Base-by-base conservation (phyloP, 2,329 filamentous ascomycete species). In the Akanthomyces uredinophilus region DNA sequence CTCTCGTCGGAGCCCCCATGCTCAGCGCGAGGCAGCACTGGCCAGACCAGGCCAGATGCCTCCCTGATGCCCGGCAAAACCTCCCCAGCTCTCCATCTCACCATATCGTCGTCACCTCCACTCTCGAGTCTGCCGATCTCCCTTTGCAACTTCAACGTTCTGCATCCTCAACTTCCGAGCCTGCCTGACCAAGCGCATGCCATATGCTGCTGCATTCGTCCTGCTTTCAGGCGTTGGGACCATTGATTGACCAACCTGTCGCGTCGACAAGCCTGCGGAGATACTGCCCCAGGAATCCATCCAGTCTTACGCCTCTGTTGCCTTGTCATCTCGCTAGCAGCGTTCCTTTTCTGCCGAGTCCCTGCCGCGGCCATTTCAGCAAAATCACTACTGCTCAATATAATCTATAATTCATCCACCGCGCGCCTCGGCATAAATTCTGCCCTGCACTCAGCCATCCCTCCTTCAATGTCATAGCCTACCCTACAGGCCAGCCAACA, bases 391-490 rank as follows among this genome's bases (percentile, higher is more conserved):
- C n/a, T 8, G 4, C 22, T 44, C 37, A 44, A 32, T 16, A 44
- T 43, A 44, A 14, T 35, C 52, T 27, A 35, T 35, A 32, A 47
- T 37, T 1, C 5, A 35, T 18, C 11, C 27, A 50, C 54, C 54
- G 22, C 41, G 24, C 20, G 5, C 22, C 10, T 5, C 18, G 20
- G 2, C 7, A 32, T 35, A 56, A 13, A 47, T 47, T 10, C 18
- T 32, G 39, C 10, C 18, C 27, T 8, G 41, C 4, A 14, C 43
- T 14, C 29, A 20, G 18, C 37, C 37, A 2, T 52, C 13, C 22
- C 11, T 7, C 29, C 55, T 59, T 44, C 39, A 32, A 58, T 60
- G 57, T 53, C 27, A 60, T 52, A 50, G 32, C n/a, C n/a, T 46
- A 41, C 24, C 14, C 46, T 35, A 18, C 49, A 60, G 13, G 22